Evolutionary conservation across 768 basidiomycete genomes (phyloP), one percentile per base, ranked within the genome.

Genomic region (Suillus ampliporus): DNA sequence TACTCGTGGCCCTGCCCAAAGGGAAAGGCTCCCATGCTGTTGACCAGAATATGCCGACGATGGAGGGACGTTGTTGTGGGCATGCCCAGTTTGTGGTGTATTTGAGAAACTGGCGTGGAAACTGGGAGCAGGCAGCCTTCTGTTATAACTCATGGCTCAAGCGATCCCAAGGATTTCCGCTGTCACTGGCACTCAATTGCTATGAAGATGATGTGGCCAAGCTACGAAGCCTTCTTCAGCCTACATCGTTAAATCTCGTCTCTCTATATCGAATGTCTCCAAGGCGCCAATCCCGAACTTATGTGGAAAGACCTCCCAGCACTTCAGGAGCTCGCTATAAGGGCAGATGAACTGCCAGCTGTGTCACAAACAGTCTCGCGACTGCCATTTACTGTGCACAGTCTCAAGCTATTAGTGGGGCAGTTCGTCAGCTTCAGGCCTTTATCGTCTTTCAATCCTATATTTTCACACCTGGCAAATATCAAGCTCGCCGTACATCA

Each of bases 31-130:
- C 82, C 84, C 19, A 48, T 81, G 41, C 53, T 80, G 8, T 65
- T 85, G 21, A 71, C 77, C 28, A 68, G 70, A 46, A 77, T 85
- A 11, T 82, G 80, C 64, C 70, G 70, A 2, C 61, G 71, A 3
- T 86, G 84, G 84, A 78, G 77, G 64, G 60, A 69, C 8, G 61
- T 84, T 15, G 78, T 72, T 23, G 54, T 74, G 15, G 69, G 72
- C 10, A 80, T 80, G 0, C 80, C 84, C 9, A 75, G 72, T 57
- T 70, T 86, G 23, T 86, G 84, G 85, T 78, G 7, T 67, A 50
- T n/a, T 41, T 73, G 41, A 50, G 61, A 14, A 60, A 53, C n/a
- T n/a, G n/a, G 3, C 51, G 51, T n/a, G 37, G 47, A 37, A 57
- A 54, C 10, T 61, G 57, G 28, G 66, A 61, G 53, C 66, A 60